Evolutionary conservation across 192 early-diverging fungal genomes (phyloP), one percentile per base, ranked within the genome.

Genomic region (Mortierella alpina): DNA sequence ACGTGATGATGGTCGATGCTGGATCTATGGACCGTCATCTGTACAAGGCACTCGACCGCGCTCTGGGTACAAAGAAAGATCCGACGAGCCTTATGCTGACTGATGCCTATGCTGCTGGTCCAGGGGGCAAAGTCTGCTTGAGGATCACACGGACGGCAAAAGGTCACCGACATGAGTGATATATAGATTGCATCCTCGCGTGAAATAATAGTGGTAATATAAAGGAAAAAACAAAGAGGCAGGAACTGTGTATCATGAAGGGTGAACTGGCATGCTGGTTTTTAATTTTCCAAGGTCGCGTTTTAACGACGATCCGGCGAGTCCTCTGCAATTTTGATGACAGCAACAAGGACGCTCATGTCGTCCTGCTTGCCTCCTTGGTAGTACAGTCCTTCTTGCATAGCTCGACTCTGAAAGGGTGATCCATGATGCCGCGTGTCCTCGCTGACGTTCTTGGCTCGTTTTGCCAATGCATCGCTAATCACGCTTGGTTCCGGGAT

Each of bases 311-410:
- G 63, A 51, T 80, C 77, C 13, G 77, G 77, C 13, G 77, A 80
- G 39, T 80, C 77, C 47, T 80, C 77, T 7, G 77, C 77, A 50
- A 68, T 92, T 72, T 90, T 88, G 18, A 99, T 90, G 10, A 97
- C 89, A 6, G 93, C 96, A 3, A 94, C 92, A 31, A 98, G 63
- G 4, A 98, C 95, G 18, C 94, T 95, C 64, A 98, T 95, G 84
- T 99, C 98, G 84, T 99, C 98, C 69, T 88, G 84, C 72, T 99
- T 99, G 51, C 98, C 98, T 49, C 97, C 97, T 83, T 95, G 91
- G 82, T 93, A 95, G 79, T 94, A 95, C 40, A 96, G 85, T 14
- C 96, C 98, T 84, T 99, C 98, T 71, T 96, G 91, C 75, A 96
- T 93, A 3, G 98, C 98, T 18, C 95, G 90, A 64, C 87, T 90